Evolutionary conservation across 805 yeast genomes (phyloP).

Genomic region (Candida silvicultrix): DNA sequence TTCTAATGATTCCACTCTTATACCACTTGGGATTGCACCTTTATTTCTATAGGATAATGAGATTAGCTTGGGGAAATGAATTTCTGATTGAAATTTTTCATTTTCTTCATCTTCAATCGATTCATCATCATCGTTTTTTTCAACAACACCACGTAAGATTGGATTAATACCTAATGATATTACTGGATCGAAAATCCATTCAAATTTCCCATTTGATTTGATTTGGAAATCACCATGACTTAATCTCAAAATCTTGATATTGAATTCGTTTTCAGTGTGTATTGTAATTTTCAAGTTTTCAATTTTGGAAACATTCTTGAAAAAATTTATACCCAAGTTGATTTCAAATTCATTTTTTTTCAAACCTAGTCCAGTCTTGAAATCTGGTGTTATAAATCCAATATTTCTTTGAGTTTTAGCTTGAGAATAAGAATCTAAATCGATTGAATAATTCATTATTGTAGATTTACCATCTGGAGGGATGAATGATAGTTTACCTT

Average conservation of each 20-base stretch:
- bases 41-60: slow-evolving; percentile 48
- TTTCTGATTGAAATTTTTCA: neutral
- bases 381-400: slow-evolving; percentile 25
- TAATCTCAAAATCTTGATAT: slow-evolving; percentile 51
- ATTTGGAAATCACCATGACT: slow-evolving; percentile 75
- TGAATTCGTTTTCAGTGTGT: slow-evolving; percentile 20
- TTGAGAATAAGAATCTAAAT: slow-evolving; percentile 29
- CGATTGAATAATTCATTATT: slow-evolving; percentile 58
- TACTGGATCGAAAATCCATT: slow-evolving; percentile 62
- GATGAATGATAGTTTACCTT: slow-evolving; percentile 53
- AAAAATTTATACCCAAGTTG: slow-evolving; percentile 25
- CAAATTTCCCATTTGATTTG: slow-evolving; percentile 44
- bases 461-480: slow-evolving; percentile 84
- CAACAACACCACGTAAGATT: slow-evolving; percentile 54
- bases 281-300: slow-evolving; percentile 41
- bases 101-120: slow-evolving; percentile 1
- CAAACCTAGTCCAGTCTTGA: slow-evolving; percentile 26
- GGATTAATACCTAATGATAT: slow-evolving; percentile 63
- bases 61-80: slow-evolving; percentile 36
- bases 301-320: slow-evolving; percentile 38
- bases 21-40: slow-evolving; percentile 73
- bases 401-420: slow-evolving; percentile 11
- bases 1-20: slow-evolving; percentile 59
- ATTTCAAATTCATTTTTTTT: slow-evolving; percentile 35
- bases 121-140: slow-evolving; percentile 17